Base-by-base conservation (phyloP, 148 eudicot species). In the Amaranthus hypochondriacus region DNA sequence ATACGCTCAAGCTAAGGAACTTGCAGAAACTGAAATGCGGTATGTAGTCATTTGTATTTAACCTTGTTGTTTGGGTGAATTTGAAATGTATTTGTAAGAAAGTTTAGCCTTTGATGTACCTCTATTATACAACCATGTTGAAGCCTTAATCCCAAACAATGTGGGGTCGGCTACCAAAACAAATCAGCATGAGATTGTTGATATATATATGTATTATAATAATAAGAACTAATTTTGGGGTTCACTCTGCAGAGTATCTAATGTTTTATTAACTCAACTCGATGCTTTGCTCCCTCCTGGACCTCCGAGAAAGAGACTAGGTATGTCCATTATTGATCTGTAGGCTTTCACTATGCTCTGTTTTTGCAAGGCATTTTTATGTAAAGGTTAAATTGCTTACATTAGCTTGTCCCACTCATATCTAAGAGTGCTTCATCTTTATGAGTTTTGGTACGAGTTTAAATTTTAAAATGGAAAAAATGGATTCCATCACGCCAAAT, bases 1-100 rank as follows among this genome's bases (percentile, higher is more conserved):
- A 71, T 94, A 94, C 78, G 76, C 48, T 49, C 90, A 85, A 73
- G 98, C 93, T 39, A 94, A 92, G 84, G 96, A 91, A 8, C 86
- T 90, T 10, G 75, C 97, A 49, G 98, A 91, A 80, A 83, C 54
- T 82, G 98, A 94, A 92, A 89, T 87, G 70, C 84, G 43, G 97
- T 93, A 84, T 69, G 54, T 18, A 63, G 4, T 60, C 54, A 50
- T 56, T 3, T 69, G 56, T 56, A 63, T 28, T 2, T 39, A 47
- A 56, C 54, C 62, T 48, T 73, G 21, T 69, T 64, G 78, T 47
- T 3, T 14, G 12, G 7, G 28, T 28, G 39, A 28, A 28, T 47
- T 68, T 55, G 5, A 56, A 14, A 43, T 9, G 44, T 67, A 42
- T 61, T 64, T 7, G 54, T 49, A 12, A 2, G 73, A n/a, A 63